Conservation (phyloP, 345 rosid species). For the Trapa incisa region DNA sequence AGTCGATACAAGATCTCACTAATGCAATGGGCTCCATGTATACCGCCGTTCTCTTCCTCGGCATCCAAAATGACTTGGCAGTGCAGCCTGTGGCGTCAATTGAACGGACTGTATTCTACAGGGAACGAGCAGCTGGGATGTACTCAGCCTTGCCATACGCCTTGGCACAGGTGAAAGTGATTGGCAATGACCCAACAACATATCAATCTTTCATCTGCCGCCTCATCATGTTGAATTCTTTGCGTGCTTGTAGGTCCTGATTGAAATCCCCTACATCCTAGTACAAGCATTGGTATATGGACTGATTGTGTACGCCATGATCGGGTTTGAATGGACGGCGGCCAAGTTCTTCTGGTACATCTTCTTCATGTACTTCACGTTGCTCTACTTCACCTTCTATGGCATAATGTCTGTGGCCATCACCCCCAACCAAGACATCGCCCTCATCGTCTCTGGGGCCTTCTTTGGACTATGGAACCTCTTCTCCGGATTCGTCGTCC, state of each 20-base stretch:
- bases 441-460: constrained; percentile 31
- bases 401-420: constrained; percentile 44
- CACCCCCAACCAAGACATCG: constrained; percentile 38
- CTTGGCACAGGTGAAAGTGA: constrained; percentile 20
- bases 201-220: background rate
- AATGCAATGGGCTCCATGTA: constrained; percentile 28
- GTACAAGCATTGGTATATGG: constrained; percentile 26
- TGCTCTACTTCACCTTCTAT: constrained; percentile 44
- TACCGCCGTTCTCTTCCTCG: constrained; percentile 28
- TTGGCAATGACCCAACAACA: background rate
- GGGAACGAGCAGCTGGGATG: constrained; percentile 39
- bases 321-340: constrained; percentile 33
- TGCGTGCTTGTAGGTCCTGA: constrained; percentile 19
- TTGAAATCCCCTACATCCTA: constrained; percentile 33
- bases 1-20: constrained; percentile 16
- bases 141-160: constrained; percentile 33
- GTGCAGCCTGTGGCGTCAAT: constrained; percentile 24
- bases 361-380: constrained; percentile 30
- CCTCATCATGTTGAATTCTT: background rate
- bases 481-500: constrained; percentile 47
- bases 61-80: constrained; percentile 21
- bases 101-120: constrained; percentile 34
- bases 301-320: constrained; percentile 36
- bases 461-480: constrained; percentile 38
- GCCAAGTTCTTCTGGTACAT: constrained; percentile 35